Conservation (phyloP, 1,284 basidiomycete species). For the Grifola frondosa region DNA sequence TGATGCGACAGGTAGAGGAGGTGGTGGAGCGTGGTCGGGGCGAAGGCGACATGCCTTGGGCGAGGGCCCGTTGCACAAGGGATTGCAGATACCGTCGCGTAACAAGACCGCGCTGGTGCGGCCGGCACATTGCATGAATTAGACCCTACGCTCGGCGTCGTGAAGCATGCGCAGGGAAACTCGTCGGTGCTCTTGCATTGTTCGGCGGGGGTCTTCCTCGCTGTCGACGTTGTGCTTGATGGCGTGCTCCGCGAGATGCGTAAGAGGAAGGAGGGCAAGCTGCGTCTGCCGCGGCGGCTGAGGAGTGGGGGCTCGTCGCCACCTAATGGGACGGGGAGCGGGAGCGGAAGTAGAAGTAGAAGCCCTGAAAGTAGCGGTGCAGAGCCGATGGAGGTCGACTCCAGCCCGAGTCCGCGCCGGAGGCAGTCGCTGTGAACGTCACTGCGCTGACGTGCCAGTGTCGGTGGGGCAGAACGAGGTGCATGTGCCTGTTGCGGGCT, state of each 20-base stretch:
- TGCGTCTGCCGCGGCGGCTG: conserved; percentile 12
- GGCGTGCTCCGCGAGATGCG: conserved; percentile 66
- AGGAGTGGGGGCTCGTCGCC: conserved; percentile 10
- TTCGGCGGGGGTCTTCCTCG: conserved; percentile 91
- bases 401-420: conserved; percentile 16
- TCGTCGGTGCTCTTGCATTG: conserved; percentile 73
- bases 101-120: too few relatives aligned
- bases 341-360: conserved; percentile 16
- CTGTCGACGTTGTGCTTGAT: conserved; percentile 84
- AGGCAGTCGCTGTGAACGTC: conserved; percentile 19
- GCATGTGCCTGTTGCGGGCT: conserved; percentile 30
- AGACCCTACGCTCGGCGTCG: conserved; percentile 52
- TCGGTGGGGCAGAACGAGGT: conserved; percentile 39
- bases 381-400: conserved; percentile 34
- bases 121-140: conserved; percentile 24
- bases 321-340: conserved; percentile 18
- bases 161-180: conserved; percentile 45
- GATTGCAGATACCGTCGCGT: too few relatives aligned
- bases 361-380: conserved; percentile 19
- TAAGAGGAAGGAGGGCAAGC: conserved; percentile 28
- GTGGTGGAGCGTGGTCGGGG: conserved; percentile 53
- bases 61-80: conserved; percentile 35
- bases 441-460: conserved; percentile 21
- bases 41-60: conserved; percentile 37
- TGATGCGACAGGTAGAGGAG: conserved; percentile 64